phyloP scores from a whole-genome alignment of 2,329 filamentous ascomycete species.

The Laburnicola sp. region DNA sequence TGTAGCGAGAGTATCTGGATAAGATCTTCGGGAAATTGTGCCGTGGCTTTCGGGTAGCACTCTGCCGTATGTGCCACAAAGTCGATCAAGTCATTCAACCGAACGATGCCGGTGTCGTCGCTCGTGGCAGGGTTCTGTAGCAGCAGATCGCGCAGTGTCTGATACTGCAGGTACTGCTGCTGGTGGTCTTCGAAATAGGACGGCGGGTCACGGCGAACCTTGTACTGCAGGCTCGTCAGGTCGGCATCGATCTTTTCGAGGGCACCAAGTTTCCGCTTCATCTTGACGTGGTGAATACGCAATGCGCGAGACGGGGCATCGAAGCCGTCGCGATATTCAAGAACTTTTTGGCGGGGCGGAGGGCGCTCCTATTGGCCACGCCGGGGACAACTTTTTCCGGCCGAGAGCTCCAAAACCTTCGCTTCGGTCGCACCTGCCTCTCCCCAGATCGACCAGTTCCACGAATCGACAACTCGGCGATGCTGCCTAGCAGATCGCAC shows the following conservation, averaged over 20 bases:
- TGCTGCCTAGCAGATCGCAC: too few relatives aligned
- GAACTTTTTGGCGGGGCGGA: conserved; percentile 12
- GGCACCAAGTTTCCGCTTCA: conserved; percentile 85
- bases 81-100: conserved; percentile 88
- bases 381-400: conserved; percentile 5
- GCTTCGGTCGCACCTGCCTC: too few relatives aligned
- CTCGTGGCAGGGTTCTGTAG: conserved; percentile 78
- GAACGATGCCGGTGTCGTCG: conserved; percentile 76
- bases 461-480: too few relatives aligned
- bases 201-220: conserved; percentile 83
- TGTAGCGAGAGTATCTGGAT: conserved; percentile 79
- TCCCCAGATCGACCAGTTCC: too few relatives aligned
- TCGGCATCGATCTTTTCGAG: conserved; percentile 90
- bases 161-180: conserved; percentile 88
- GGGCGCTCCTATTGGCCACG: conserved; percentile 4
- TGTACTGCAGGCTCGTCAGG: conserved; percentile 80
- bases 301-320: background rate
- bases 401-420: conserved; percentile 10
- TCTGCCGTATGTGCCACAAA: conserved; percentile 92
- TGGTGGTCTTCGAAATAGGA: conserved; percentile 90
- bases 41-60: conserved; percentile 82
- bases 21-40: conserved; percentile 76
- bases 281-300: conserved; percentile 50
- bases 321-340: background rate
- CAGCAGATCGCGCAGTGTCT: conserved; percentile 88